Base-by-base conservation (phyloP, 176 grass and related monocot genomes). In the Aegilops speltoides region DNA sequence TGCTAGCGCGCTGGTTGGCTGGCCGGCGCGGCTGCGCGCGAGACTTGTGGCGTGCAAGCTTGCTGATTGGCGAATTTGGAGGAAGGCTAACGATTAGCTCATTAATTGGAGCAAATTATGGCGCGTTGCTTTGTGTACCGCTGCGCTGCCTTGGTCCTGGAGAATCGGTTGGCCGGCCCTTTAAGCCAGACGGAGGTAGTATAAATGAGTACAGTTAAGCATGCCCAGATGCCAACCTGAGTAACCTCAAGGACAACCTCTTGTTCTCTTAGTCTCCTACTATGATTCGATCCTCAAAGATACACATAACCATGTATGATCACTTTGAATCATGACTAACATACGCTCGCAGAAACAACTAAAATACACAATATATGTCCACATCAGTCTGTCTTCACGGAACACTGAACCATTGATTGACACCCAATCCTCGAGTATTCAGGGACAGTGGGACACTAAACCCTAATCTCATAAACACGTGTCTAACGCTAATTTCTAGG, bases 241-340 rank as follows among this genome's bases (percentile, higher is more conserved):
- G 50, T 23, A 90, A 73, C 19, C 46, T 61, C 54, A 48, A 46
- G 15, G 43, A 59, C 73, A 48, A 48, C 7, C 25, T 64, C 60
- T 84, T 32, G 31, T 33, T 84, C 45, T 76, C 38, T 31, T 50
- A 84, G 20, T 50, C 26, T 52, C 59, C 72, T 65, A 84, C 59
- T 24, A 52, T 14, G 5, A 24, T 65, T 48, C 38, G 4, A 45
- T 31, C 61, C 73, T 73, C 79, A 54, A 29, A 29, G 3, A 68
- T 24, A 64, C 29, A 86, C 7, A 78, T 48, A 70, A 56, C 64
- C 9, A 64, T 63, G 54, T 23, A 43, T 33, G 12, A 66, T 87
- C 41, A 61, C 38, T 15, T 79, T 79, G 56, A 64, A 25, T 66
- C 31, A 83, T 79, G 29, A 87, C 41, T 33, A 24, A 31, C 81